A percentile compares a stretch with the other conserved stretches of the same genome.
These are phyloP conservation scores for Phytophthora chlamydospora DNA, from an alignment of 352 stramenopile genomes.

Conservation along the genomic window DNA sequence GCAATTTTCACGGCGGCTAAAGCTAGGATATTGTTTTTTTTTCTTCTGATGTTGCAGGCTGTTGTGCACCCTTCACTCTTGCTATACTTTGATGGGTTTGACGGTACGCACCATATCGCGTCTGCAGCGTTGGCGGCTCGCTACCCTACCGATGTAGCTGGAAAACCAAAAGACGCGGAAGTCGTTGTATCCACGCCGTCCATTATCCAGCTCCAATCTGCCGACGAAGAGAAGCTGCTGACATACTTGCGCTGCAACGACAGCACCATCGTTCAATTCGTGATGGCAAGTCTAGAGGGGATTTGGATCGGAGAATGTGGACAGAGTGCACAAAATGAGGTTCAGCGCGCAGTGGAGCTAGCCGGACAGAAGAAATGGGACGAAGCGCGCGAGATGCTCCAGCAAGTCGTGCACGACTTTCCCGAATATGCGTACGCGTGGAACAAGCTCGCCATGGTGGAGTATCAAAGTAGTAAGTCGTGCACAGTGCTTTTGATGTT, in stretches of 20 bases:
- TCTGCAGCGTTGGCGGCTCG: conserved; percentile 63
- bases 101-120: conserved; percentile 58
- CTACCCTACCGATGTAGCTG: conserved; percentile 60
- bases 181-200: conserved; percentile 43
- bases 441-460: conserved; percentile 75
- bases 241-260: conserved; percentile 73
- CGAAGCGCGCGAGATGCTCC: conserved; percentile 50
- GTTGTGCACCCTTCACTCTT: conserved; percentile 69
- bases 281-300: conserved; percentile 69
- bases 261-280: conserved; percentile 74
- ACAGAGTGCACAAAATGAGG: conserved; percentile 40
- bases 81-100: conserved; percentile 83
- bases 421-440: conserved; percentile 72
- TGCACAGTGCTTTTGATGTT: background rate
- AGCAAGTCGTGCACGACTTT: conserved; percentile 51
- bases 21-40: background rate
- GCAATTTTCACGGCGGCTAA: background rate
- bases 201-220: conserved; percentile 76
- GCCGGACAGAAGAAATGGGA: conserved; percentile 43
- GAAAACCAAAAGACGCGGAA: conserved; percentile 6
- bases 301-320: conserved; percentile 74
- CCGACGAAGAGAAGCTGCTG: conserved; percentile 67
- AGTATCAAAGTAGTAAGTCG: conserved; percentile 60
- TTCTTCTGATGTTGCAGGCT: conserved; percentile 33
- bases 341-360: conserved; percentile 52